phyloP scores from a whole-genome alignment of 2,329 filamentous ascomycete genomes.

The Pyricularia pennisetigena region DNA sequence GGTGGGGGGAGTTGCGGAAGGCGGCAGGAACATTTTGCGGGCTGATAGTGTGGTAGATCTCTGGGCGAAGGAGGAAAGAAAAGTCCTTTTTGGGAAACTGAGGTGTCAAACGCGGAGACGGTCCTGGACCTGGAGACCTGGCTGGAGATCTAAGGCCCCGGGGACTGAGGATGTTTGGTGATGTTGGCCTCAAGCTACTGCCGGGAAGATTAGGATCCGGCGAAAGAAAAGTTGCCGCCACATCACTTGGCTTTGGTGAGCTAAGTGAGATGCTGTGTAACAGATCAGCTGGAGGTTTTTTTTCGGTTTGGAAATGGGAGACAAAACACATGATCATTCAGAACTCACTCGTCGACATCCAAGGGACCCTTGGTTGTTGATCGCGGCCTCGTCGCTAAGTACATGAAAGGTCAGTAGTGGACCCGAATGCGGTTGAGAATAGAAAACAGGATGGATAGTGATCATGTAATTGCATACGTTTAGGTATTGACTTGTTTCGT shows the following conservation, averaged over 20 bases:
- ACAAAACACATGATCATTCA: too few species aligned
- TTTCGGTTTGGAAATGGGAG: not conserved
- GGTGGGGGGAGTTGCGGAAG: slow-evolving; percentile 59
- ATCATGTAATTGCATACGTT: not conserved
- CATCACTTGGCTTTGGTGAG: not conserved
- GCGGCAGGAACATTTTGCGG: slow-evolving; percentile 48
- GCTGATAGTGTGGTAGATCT: slow-evolving; percentile 75
- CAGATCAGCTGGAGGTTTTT: not conserved
- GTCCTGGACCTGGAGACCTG: slow-evolving; percentile 17
- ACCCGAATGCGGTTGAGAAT: not conserved
- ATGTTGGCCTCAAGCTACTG: slow-evolving; percentile 1
- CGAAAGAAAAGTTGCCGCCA: not conserved
- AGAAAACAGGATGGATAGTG: not conserved
- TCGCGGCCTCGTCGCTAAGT: not conserved
- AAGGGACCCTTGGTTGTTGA: slow-evolving; percentile 4
- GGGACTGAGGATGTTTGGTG: slow-evolving; percentile 12
- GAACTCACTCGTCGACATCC: slow-evolving; percentile 4
- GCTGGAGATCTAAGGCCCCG: slow-evolving; percentile 13
- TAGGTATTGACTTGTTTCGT: slow-evolving; percentile 3
- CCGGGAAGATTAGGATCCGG: not conserved
- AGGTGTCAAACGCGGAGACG: slow-evolving; percentile 11
- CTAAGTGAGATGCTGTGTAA: slow-evolving; percentile 1
- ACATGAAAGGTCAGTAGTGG: not conserved
- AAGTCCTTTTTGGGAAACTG: slow-evolving; percentile 56
- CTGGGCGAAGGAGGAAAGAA: slow-evolving; percentile 66